Percentiles rank a stretch among this genome's conserved stretches.
Evolutionary conservation across 495 filamentous ascomycete species (phyloP).

Genomic region (Cercophora newfieldiana): DNA sequence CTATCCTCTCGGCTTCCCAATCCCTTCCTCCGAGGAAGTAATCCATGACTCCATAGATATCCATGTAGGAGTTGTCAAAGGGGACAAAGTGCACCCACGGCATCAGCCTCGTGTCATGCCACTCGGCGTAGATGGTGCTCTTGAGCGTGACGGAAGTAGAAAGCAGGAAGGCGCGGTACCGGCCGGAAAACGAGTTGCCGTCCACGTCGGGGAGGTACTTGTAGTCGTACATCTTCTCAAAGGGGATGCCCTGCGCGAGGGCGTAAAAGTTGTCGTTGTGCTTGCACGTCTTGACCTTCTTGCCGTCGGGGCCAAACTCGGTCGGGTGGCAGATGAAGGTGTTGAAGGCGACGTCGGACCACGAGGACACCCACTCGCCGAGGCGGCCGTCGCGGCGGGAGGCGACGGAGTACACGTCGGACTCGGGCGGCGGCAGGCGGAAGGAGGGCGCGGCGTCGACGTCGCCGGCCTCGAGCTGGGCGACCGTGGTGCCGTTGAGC

Average conservation of each 20-base stretch:
- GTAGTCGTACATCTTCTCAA: conserved; percentile 17
- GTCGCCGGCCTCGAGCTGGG: conserved; percentile 37
- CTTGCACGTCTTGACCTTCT: conserved; percentile 16
- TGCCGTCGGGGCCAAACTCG: conserved; percentile 30
- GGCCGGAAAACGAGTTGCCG: conserved; percentile 56
- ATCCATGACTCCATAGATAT: conserved; percentile 75
- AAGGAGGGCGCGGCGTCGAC: conserved; percentile 38
- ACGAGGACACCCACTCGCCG: conserved; percentile 39
- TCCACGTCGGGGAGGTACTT: conserved; percentile 47
- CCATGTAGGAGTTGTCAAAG: conserved; percentile 69
- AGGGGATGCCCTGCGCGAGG: conserved; percentile 1
- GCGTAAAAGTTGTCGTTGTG: conserved; percentile 11
- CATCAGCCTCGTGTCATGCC: conserved; percentile 56
- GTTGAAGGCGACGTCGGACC: conserved; percentile 43
- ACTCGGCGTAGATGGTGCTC: conserved; percentile 53
- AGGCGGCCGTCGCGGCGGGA: conserved; percentile 27
- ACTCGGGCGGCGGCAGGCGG: conserved; percentile 37
- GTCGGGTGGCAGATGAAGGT: conserved; percentile 39
- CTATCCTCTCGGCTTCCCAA: conserved; percentile 59
- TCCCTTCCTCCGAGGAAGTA: conserved; percentile 68
- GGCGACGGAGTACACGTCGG: conserved; percentile 27
- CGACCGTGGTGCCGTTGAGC: conserved; percentile 62
- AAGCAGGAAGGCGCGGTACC: conserved; percentile 52
- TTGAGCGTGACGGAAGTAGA: conserved; percentile 47
- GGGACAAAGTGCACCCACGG: conserved; percentile 49